Evolutionary conservation across 2,329 filamentous ascomycete species (phyloP).

Genomic region (Verticillium nubilum): DNA sequence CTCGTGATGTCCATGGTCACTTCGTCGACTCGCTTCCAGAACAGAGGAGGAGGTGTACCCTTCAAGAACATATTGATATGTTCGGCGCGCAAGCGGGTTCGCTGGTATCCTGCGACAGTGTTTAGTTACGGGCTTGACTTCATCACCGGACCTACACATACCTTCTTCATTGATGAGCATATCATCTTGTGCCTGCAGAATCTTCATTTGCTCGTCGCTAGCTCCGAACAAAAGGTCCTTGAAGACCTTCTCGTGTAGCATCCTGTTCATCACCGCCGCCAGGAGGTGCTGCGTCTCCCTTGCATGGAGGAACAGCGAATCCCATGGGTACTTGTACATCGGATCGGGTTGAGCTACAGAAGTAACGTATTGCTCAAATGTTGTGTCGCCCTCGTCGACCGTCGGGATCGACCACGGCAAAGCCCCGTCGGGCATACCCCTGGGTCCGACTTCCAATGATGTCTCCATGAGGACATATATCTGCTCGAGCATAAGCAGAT

Average conservation of each 20-base stretch:
- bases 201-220: conserved; percentile 14
- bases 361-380: conserved; percentile 14
- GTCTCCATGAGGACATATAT: conserved; percentile 14
- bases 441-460: neutral
- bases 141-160: conserved; percentile 5
- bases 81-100: conserved; percentile 18
- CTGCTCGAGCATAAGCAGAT: conserved; percentile 14
- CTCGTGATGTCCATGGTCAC: conserved; percentile 15
- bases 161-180: conserved; percentile 20
- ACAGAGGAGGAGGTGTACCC: conserved; percentile 15
- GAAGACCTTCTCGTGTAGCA: conserved; percentile 20
- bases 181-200: conserved; percentile 16
- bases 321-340: conserved; percentile 17
- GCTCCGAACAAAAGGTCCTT: conserved; percentile 25
- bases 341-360: conserved; percentile 21
- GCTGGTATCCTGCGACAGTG: conserved; percentile 19
- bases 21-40: conserved; percentile 24
- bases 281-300: conserved; percentile 19
- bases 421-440: neutral
- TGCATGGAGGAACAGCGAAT: conserved; percentile 16
- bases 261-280: conserved; percentile 21
- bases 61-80: conserved; percentile 19
- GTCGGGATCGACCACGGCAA: conserved; percentile 19
- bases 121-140: neutral
- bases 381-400: conserved; percentile 13